These are phyloP conservation scores for Myriosclerotinia duriaeana DNA, from an alignment of 2,329 filamentous ascomycete species.

Conservation along the genomic window DNA sequence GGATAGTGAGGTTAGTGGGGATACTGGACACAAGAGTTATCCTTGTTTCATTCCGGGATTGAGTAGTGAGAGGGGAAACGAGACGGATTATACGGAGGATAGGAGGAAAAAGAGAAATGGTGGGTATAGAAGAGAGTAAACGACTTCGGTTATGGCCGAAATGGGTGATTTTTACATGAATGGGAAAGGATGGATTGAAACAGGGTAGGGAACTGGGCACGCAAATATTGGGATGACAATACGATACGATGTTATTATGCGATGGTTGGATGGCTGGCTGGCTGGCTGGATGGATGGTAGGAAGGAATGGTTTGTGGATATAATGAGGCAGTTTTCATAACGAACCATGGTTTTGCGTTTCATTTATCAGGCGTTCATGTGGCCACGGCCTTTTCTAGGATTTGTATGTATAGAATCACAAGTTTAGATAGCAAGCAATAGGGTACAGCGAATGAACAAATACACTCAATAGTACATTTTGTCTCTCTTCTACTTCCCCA, in stretches of 20 bases:
- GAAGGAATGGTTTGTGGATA: slow-evolving; percentile 1
- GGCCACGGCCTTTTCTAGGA: slow-evolving; percentile 10
- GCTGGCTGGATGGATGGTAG: background rate
- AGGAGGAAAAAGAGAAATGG: slow-evolving; percentile 36
- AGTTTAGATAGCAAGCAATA: slow-evolving; percentile 2
- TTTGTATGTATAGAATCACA: slow-evolving; percentile 9
- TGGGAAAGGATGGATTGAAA: background rate
- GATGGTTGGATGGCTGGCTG: background rate
- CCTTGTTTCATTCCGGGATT: slow-evolving; percentile 41
- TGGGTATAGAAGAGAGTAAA: slow-evolving; percentile 23
- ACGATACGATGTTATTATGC: slow-evolving; percentile 1
- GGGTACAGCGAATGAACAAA: slow-evolving; percentile 2
- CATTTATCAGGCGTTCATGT: background rate
- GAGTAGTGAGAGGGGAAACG: slow-evolving; percentile 28
- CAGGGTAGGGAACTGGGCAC: background rate
- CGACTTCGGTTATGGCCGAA: background rate
- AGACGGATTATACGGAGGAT: slow-evolving; percentile 38
- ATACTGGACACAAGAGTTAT: slow-evolving; percentile 41
- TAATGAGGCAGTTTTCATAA: slow-evolving; percentile 15
- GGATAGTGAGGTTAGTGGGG: slow-evolving; percentile 32
- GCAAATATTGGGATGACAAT: slow-evolving; percentile 9
- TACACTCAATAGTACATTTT: background rate
- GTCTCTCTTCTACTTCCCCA: background rate
- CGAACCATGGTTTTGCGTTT: slow-evolving; percentile 5
- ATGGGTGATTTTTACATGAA: slow-evolving; percentile 3